A percentile compares a stretch with the other conserved stretches of the same genome.
Conservation (phyloP, 148 eudicot species). For the Rhododendron vialii region DNA sequence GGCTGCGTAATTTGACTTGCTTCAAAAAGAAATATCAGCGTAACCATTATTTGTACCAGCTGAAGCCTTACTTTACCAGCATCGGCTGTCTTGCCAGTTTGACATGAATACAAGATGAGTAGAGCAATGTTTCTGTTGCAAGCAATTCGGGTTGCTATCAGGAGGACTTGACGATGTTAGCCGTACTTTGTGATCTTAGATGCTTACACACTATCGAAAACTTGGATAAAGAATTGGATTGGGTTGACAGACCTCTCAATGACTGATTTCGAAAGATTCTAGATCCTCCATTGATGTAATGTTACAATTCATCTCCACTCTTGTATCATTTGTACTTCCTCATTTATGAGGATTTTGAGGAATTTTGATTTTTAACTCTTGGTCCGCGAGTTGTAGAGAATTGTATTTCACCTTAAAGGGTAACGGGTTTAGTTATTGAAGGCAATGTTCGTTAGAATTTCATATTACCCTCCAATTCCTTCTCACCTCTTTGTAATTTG, state of each 20-base stretch:
- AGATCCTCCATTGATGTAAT: background rate
- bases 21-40: background rate
- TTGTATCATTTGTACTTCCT: background rate
- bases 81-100: background rate
- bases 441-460: background rate
- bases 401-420: background rate
- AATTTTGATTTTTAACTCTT: background rate
- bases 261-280: background rate
- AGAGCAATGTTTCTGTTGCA: background rate
- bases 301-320: background rate
- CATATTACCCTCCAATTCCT: background rate
- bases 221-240: background rate
- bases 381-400: background rate
- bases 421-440: background rate
- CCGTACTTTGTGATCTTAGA: background rate
- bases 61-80: background rate
- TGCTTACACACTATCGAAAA: background rate
- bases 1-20: slow-evolving; percentile 27
- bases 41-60: background rate
- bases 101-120: background rate
- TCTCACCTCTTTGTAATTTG: background rate
- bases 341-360: background rate
- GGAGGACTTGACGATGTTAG: background rate
- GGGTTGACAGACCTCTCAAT: background rate
- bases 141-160: background rate